Base-by-base conservation (phyloP, 2,329 filamentous ascomycete genomes). In the Claviceps fusiformis region DNA sequence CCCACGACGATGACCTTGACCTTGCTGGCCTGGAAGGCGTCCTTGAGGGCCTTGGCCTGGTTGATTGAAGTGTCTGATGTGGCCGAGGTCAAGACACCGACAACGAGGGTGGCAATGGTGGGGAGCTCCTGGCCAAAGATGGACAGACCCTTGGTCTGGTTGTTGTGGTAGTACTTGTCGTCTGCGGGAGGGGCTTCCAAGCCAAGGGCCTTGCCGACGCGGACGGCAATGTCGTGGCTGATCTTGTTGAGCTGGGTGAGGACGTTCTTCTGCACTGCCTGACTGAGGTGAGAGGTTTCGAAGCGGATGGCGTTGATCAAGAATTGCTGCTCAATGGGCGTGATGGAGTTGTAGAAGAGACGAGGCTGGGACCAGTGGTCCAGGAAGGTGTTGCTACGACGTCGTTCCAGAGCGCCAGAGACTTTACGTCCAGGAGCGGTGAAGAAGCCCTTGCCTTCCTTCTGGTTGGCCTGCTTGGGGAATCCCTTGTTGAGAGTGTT, bases 301-400 rank as follows among this genome's bases (percentile, higher is more conserved):
- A 89, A 88, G 33, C 85, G 82, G 54, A 89, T 81, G 0, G 83
- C 85, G 65, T 89, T 85, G 70, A 89, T 75, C 44, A 89, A 67
- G 63, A 87, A 83, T 63, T 89, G 85, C 65, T 87, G 79, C 68
- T 89, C 85, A 0, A 75, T 74, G 1, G 76, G 73, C 1, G 76
- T 72, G 52, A 89, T 72, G 0, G 83, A 87, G 75, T 89, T 89
- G 75, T 79, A 88, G 71, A 89, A 88, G 13, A 89, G 74, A 1
- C 85, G 79, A 0, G 84, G 79, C 65, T 89, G 86, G 3, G 79
- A 81, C 83, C 84, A 89, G 65, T 82, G 81, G 63, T 89, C 84
- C n/a, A 76, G 67, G 65, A 89, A 88, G 1, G 81, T 84, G 0
- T 75, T 70, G n/a, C 82, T 81, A 19, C 79, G 72, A 15, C 72